Percentiles rank a stretch among this genome's conserved stretches.
phyloP scores from a whole-genome alignment of 129 eudicot genomes.

The Flaveria ramosissima region DNA sequence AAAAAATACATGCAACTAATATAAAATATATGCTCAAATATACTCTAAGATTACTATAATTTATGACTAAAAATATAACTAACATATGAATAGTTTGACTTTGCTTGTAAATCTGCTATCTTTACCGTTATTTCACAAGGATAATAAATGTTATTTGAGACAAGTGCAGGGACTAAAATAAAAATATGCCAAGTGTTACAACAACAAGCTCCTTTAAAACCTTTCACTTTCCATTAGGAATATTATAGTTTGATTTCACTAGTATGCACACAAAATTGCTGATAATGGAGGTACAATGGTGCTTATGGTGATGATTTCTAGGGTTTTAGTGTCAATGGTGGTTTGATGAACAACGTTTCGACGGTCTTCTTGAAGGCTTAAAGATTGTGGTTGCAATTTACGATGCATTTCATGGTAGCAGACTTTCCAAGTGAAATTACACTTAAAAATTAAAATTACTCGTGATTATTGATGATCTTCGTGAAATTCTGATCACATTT shows the following conservation, averaged over 20 bases:
- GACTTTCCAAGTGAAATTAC: not conserved
- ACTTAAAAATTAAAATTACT: constrained; percentile 5
- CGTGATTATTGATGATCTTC: constrained; percentile 3
- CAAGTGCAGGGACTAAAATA: constrained; percentile 13
- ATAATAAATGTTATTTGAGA: not conserved
- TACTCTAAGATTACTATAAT: no score
- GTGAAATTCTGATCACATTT: constrained; percentile 17
- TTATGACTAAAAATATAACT: no score
- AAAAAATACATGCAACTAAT: no score
- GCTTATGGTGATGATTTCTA: not conserved
- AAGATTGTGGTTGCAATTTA: not conserved
- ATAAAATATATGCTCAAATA: no score
- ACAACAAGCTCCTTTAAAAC: not conserved
- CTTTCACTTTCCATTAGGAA: not conserved
- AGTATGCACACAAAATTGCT: constrained; percentile 10
- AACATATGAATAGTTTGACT: no score
- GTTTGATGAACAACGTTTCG: not conserved
- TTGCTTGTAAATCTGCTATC: no score
- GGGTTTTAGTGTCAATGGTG: constrained; percentile 1
- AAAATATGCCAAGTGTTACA: not conserved
- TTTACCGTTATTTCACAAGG: no score
- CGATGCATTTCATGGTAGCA: constrained; percentile 20
- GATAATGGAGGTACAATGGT: constrained; percentile 15
- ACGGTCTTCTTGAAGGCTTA: not conserved
- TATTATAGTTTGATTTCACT: constrained; percentile 6